phyloP scores from a whole-genome alignment of 2,329 filamentous ascomycete genomes.

The Magnaporthales sp. region DNA sequence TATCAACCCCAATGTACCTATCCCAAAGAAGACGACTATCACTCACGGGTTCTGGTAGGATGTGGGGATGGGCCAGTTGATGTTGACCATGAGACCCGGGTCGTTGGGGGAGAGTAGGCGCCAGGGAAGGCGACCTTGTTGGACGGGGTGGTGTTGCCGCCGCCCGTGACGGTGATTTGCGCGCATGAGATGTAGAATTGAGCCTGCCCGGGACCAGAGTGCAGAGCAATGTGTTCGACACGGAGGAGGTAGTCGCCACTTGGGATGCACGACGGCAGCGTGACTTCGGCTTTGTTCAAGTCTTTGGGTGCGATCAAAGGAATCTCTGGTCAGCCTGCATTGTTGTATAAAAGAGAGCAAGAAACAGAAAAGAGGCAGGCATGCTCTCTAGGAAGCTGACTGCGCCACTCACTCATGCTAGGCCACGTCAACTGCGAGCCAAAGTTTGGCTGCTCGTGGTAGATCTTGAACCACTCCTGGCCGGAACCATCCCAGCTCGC shows the following conservation, averaged over 20 bases:
- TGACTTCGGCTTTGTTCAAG: constrained; percentile 10
- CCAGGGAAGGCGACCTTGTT: constrained; percentile 14
- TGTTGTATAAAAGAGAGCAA: too few species aligned
- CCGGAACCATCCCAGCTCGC: constrained; percentile 23
- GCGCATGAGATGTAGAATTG: constrained; percentile 20
- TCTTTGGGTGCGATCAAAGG: not conserved
- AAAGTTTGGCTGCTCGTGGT: constrained; percentile 20
- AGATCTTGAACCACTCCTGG: constrained; percentile 29
- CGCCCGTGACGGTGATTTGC: constrained; percentile 17
- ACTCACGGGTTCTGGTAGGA: constrained; percentile 13
- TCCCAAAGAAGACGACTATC: not conserved
- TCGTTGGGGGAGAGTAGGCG: constrained; percentile 14
- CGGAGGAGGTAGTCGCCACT: constrained; percentile 22
- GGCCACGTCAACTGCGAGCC: constrained; percentile 13
- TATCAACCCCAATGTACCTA: not conserved
- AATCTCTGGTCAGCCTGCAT: not conserved
- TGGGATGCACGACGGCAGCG: constrained; percentile 19
- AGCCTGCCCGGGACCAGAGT: constrained; percentile 16
- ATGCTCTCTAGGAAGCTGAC: not conserved
- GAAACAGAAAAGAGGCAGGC: too few species aligned
- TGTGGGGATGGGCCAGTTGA: constrained; percentile 16
- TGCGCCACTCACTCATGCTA: constrained; percentile 9
- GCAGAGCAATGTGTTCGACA: constrained; percentile 21
- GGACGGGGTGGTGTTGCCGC: constrained; percentile 12
- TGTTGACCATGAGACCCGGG: constrained; percentile 16